Percentiles rank a stretch among this genome's conserved stretches.
phyloP scores from a whole-genome alignment of 2,329 filamentous ascomycete species.

The Ophiostoma piceae region DNA sequence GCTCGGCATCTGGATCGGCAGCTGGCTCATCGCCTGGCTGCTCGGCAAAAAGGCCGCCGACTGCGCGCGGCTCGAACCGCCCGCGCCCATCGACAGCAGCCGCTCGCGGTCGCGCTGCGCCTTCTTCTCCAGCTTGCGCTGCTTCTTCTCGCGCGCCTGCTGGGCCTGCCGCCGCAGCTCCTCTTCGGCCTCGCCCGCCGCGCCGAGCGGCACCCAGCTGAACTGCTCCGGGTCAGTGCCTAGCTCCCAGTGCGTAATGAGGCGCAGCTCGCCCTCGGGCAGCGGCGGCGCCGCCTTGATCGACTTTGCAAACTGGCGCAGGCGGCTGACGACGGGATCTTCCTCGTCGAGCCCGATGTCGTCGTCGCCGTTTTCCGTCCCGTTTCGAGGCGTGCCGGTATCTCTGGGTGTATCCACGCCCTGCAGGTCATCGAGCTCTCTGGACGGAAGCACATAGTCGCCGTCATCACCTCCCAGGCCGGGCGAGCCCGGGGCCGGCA shows the following conservation, averaged over 20 bases:
- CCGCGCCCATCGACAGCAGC: slow-evolving; percentile 21
- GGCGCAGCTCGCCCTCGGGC: slow-evolving; percentile 28
- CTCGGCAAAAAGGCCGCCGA: background rate
- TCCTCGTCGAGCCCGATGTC: slow-evolving; percentile 10
- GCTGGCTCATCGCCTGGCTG: slow-evolving; percentile 9
- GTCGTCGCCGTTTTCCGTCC: background rate
- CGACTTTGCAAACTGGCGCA: slow-evolving; percentile 35
- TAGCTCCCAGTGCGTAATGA: slow-evolving; percentile 37
- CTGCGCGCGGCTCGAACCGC: background rate
- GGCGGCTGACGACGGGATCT: slow-evolving; percentile 33
- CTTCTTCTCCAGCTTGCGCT: slow-evolving; percentile 31
- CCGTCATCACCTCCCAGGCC: background rate
- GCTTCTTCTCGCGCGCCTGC: slow-evolving; percentile 30
- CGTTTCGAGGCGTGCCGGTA: background rate
- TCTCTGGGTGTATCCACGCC: background rate
- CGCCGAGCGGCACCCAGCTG: slow-evolving; percentile 30
- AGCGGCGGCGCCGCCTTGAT: slow-evolving; percentile 31
- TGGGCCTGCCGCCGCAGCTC: slow-evolving; percentile 22
- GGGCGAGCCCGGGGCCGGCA: background rate
- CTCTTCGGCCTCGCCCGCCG: slow-evolving; percentile 21
- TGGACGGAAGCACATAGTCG: slow-evolving; percentile 8
- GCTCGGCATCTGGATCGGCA: background rate
- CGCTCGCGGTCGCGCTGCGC: slow-evolving; percentile 28
- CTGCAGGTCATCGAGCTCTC: background rate
- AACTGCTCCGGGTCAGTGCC: slow-evolving; percentile 35